Percentiles rank a stretch among this genome's conserved stretches.
Conservation (phyloP, 2,329 filamentous ascomycete genomes). For the Claviceps africana region DNA sequence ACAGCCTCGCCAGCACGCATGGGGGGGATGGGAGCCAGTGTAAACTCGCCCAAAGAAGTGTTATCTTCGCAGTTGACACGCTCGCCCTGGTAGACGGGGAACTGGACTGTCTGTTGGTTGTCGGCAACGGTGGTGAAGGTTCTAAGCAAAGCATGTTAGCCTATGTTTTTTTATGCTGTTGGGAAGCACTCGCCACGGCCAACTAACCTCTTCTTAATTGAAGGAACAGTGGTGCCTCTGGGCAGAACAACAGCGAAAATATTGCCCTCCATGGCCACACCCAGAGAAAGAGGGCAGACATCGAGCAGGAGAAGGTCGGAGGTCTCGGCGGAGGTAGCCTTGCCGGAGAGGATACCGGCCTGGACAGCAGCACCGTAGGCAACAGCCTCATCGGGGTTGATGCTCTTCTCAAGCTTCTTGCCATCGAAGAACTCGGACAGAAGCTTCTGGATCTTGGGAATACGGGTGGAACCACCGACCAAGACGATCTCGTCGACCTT, state of each 20-base stretch:
- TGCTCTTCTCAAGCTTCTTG: constrained; percentile 99
- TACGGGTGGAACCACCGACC: constrained; percentile 97
- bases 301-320: constrained; percentile 90
- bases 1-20: constrained; percentile 92
- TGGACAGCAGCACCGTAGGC: constrained; percentile 98
- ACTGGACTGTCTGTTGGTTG: constrained; percentile 55
- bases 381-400: constrained; percentile 99
- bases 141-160: constrained; percentile 5
- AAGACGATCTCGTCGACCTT: constrained; percentile 97
- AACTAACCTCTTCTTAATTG: constrained; percentile 54
- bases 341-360: constrained; percentile 95
- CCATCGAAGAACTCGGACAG: constrained; percentile 97
- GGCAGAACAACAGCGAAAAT: constrained; percentile 92
- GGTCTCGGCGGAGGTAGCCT: constrained; percentile 91
- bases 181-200: background rate
- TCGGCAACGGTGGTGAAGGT: constrained; percentile 81
- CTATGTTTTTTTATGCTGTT: no score
- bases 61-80: constrained; percentile 97
- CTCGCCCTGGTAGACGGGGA: constrained; percentile 92
- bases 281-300: constrained; percentile 88
- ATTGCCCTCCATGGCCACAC: constrained; percentile 99
- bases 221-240: constrained; percentile 37
- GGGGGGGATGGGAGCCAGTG: constrained; percentile 73
- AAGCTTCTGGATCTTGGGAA: constrained; percentile 97
- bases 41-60: constrained; percentile 95